A percentile compares a stretch with the other conserved stretches of the same genome.
These are phyloP conservation scores for Aspergillus pseudonomiae DNA, from an alignment of 2,329 filamentous ascomycete species.

Conservation along the genomic window DNA sequence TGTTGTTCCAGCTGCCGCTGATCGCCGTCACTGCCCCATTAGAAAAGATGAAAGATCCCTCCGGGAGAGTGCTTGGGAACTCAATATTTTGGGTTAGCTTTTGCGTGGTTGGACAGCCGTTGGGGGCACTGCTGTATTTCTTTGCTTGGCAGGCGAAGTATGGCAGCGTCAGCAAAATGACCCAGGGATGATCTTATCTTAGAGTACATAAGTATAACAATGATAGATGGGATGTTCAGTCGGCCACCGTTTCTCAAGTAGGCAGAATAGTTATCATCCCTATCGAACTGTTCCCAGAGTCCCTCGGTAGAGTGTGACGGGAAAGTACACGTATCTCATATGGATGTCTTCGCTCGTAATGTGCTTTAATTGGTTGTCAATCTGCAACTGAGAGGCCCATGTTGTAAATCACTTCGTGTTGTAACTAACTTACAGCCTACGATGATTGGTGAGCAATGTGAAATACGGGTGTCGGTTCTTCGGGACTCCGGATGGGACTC, in stretches of 20 bases:
- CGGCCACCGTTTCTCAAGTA: background rate
- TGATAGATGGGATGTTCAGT: background rate
- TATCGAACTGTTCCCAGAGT: background rate
- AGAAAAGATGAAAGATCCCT: slow-evolving; percentile 74
- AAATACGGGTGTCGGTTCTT: background rate
- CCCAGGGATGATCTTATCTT: background rate
- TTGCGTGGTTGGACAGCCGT: slow-evolving; percentile 90
- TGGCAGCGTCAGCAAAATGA: slow-evolving; percentile 68
- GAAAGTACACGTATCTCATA: background rate
- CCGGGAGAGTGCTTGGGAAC: slow-evolving; percentile 82
- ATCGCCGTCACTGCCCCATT: slow-evolving; percentile 79
- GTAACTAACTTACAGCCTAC: background rate
- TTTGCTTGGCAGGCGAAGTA: slow-evolving; percentile 99
- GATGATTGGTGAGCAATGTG: background rate
- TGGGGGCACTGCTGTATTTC: slow-evolving; percentile 91
- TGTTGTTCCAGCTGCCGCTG: slow-evolving; percentile 89
- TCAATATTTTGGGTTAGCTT: slow-evolving; percentile 96
- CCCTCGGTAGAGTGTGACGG: background rate
- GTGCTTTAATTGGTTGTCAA: background rate
- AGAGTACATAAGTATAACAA: background rate
- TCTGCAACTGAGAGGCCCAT: background rate
- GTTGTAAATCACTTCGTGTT: background rate
- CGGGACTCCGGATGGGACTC: slow-evolving; percentile 1
- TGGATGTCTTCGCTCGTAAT: background rate
- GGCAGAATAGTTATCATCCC: background rate